Percentiles rank a stretch among this genome's conserved stretches.
Evolutionary conservation across 2,329 filamentous ascomycete genomes (phyloP).

Genomic region (Elsinoe arachidis): DNA sequence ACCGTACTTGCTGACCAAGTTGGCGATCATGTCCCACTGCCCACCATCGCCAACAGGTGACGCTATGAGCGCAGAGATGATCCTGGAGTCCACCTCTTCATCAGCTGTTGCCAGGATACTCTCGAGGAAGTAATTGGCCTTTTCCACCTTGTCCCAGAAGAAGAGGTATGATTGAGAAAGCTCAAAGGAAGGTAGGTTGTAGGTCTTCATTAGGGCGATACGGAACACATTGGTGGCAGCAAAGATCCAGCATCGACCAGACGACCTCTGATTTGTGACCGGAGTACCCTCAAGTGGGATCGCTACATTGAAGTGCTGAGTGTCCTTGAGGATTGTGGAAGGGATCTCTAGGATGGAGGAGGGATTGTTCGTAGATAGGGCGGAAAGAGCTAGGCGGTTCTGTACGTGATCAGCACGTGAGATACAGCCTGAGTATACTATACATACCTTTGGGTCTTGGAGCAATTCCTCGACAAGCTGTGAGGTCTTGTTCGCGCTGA

Average conservation of each 20-base stretch:
- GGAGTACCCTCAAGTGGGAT: constrained; percentile 75
- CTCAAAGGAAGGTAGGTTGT: constrained; percentile 69
- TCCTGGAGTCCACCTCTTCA: constrained; percentile 61
- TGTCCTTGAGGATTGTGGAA: constrained; percentile 55
- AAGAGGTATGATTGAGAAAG: constrained; percentile 83
- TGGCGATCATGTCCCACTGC: constrained; percentile 87
- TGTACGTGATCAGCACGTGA: constrained; percentile 18
- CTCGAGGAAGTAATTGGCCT: constrained; percentile 82
- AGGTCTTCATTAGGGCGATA: constrained; percentile 76
- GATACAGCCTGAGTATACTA: neutral
- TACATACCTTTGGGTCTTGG: constrained; percentile 24
- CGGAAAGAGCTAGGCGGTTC: constrained; percentile 67
- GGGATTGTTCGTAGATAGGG: constrained; percentile 60
- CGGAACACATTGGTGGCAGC: constrained; percentile 87
- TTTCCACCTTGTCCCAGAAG: constrained; percentile 92
- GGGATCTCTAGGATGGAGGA: constrained; percentile 57
- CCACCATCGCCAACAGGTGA: constrained; percentile 71
- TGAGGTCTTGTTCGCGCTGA: constrained; percentile 24
- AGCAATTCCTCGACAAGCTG: constrained; percentile 26
- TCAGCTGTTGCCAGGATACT: constrained; percentile 66
- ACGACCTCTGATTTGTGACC: constrained; percentile 74
- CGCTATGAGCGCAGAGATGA: constrained; percentile 61
- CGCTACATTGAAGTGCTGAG: constrained; percentile 73
- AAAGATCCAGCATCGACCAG: constrained; percentile 85
- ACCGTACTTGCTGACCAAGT: constrained; percentile 78